Evolutionary conservation across 1,284 basidiomycete genomes (phyloP), one percentile per base, ranked within the genome.

Genomic region (Ceratobasidium sp.): DNA sequence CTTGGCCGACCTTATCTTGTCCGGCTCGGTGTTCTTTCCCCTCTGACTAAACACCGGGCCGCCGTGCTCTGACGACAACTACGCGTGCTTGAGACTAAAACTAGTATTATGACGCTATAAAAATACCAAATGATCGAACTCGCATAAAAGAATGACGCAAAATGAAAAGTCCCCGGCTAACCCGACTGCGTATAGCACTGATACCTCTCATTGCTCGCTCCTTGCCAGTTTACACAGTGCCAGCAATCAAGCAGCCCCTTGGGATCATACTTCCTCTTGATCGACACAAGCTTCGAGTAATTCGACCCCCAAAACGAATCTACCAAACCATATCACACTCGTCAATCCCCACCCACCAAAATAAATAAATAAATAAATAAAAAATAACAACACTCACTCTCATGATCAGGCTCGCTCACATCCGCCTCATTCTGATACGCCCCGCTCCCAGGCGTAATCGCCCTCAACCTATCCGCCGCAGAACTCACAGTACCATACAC

Each of bases 181-280:
- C 63, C 73, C 20, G 73, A 66, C 73, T 76, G 63, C 2, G 73
- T 66, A 56, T 76, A 76, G 39, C 73, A 76, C 63, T 67, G 73
- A 51, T 66, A 76, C 18, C 73, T 26, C 61, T 67, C 73, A n/a
- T 63, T 44, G 51, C 33, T 66, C 51, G 63, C 10, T 0, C 73
- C 73, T n/a, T 76, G 39, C 61, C 51, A 76, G 53, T 76, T 67
- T 15, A 67, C 89, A 81, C 90, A 91, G 78, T 90, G 89, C 90
- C 90, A 91, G 81, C 90, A 91, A 81, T 91, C 89, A 20, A 91
- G 83, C 26, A 91, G 82, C 28, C 86, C 85, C 26, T 87, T 79
- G 23, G 90, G 90, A 82, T 91, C 90, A 82, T 91, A 91, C 84
- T 89, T 89, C 80, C 87, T 79, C 84, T 91, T 91, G 79, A 91